Evolutionary conservation across 306 rosid genomes (phyloP).

Genomic region (Lathyrus tuberosus): DNA sequence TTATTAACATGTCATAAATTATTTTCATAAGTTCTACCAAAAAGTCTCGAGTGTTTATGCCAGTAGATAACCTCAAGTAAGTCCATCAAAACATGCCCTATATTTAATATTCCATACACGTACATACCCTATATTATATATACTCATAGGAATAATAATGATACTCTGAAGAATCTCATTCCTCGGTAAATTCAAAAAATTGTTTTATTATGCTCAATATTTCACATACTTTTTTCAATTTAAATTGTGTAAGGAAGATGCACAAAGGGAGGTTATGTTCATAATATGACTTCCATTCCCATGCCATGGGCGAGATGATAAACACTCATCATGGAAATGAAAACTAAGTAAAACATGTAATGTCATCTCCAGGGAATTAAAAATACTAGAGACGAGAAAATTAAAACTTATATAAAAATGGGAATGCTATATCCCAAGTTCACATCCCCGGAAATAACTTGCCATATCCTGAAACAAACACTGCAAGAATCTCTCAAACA

Average conservation of each 20-base stretch:
- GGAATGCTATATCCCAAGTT: neutral
- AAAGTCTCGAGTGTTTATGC: too few relatives aligned
- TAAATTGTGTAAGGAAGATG: neutral
- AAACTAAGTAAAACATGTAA: neutral
- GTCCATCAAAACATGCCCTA: neutral
- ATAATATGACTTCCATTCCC: constrained; percentile 5
- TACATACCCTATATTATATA: neutral
- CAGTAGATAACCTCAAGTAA: too few relatives aligned
- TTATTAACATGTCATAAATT: too few relatives aligned
- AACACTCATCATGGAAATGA: neutral
- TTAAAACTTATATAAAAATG: neutral
- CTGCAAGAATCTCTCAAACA: neutral
- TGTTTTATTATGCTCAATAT: neutral
- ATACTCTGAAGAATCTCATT: neutral
- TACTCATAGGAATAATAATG: neutral
- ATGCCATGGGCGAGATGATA: neutral
- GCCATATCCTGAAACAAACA: neutral
- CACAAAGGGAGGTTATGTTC: neutral
- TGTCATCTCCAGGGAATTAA: neutral
- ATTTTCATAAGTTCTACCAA: too few relatives aligned
- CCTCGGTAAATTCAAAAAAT: neutral
- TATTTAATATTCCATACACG: neutral
- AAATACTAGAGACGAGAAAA: neutral
- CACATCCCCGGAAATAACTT: neutral
- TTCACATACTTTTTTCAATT: neutral